Conservation (phyloP, 148 eudicot genomes). For the Gaultheria prostrata region DNA sequence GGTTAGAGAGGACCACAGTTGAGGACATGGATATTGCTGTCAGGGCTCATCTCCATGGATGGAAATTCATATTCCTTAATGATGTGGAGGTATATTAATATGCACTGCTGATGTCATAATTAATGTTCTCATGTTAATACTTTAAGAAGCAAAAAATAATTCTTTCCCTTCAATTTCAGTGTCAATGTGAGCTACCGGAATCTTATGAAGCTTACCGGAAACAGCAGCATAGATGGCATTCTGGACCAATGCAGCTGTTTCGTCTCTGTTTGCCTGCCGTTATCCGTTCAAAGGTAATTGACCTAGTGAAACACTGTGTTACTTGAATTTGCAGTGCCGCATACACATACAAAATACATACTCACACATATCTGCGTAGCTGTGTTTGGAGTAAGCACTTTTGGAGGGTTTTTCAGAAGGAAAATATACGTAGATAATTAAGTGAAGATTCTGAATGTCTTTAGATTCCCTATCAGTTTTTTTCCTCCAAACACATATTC, state of each 20-base stretch:
- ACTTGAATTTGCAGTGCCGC: background rate
- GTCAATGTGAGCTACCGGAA: constrained; percentile 8
- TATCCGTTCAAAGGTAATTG: constrained; percentile 13
- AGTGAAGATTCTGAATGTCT: background rate
- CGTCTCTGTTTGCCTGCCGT: constrained; percentile 7
- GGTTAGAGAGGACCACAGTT: constrained; percentile 12
- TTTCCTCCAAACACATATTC: no score
- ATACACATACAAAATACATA: background rate
- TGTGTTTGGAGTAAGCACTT: background rate
- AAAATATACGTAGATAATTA: background rate
- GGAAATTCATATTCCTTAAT: constrained; percentile 12
- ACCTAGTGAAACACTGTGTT: background rate
- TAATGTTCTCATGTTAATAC: background rate
- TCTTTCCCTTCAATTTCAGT: background rate
- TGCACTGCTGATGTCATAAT: background rate
- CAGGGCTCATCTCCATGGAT: constrained; percentile 16
- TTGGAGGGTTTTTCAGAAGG: background rate
- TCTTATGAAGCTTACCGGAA: constrained; percentile 15
- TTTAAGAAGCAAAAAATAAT: background rate
- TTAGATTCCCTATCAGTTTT: no score
- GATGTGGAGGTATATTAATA: background rate
- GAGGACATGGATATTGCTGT: constrained; percentile 17
- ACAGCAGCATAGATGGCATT: constrained; percentile 17
- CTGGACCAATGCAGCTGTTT: constrained; percentile 15
- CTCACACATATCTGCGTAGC: background rate